Percentiles rank a stretch among this genome's conserved stretches.
Evolutionary conservation across 2,329 filamentous ascomycete genomes (phyloP).

Genomic region (Pseudogymnoascus sp.): DNA sequence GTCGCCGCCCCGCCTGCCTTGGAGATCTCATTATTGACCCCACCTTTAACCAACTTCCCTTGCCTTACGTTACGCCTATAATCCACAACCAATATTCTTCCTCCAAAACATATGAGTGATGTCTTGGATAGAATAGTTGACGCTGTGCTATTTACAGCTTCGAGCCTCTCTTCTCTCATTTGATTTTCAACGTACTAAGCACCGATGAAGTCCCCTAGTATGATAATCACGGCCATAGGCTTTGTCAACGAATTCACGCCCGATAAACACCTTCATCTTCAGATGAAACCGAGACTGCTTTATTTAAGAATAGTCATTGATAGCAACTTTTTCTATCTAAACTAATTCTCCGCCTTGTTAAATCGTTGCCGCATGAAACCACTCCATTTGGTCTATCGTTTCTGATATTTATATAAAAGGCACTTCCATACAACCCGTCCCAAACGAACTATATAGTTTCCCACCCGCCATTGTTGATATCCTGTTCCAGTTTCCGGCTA

Average conservation of each 20-base stretch:
- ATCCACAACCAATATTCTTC: no score
- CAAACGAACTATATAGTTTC: slow-evolving; percentile 55
- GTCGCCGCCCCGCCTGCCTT: not conserved
- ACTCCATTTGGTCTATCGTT: not conserved
- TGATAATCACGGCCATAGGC: not conserved
- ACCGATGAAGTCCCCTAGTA: no score
- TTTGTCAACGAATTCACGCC: not conserved
- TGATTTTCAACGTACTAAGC: no score
- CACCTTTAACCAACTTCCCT: not conserved
- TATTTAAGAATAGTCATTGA: not conserved
- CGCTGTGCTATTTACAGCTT: no score
- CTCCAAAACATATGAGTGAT: no score
- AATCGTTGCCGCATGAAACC: not conserved
- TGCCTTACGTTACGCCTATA: no score
- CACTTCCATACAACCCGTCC: not conserved
- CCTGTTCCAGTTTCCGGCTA: slow-evolving; percentile 79
- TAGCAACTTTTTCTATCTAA: not conserved
- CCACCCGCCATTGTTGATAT: slow-evolving; percentile 97
- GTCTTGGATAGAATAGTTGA: no score
- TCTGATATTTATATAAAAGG: not conserved
- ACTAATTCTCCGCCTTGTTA: not conserved
- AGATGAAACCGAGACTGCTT: not conserved
- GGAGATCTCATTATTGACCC: not conserved
- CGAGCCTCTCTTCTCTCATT: no score
- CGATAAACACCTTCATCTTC: not conserved